Conservation (phyloP, 306 rosid species). For the Vicia sativa region DNA sequence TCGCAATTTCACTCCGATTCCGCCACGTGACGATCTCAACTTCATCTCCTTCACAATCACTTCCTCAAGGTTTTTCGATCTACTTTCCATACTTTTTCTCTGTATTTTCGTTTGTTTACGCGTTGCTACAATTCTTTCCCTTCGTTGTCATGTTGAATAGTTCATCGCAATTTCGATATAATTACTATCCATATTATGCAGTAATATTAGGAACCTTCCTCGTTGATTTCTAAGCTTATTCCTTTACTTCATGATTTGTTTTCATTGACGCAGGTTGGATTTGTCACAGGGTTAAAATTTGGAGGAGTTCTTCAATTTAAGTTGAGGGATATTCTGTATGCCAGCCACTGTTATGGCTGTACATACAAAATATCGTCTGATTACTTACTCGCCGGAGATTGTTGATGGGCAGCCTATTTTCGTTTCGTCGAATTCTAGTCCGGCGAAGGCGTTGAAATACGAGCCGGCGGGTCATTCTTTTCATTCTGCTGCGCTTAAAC, state of each 20-base stretch:
- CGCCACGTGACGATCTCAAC: too few relatives aligned
- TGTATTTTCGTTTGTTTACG: too few relatives aligned
- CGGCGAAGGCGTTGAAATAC: slow-evolving; percentile 62
- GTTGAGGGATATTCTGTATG: slow-evolving; percentile 33
- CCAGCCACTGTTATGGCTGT: slow-evolving; percentile 47
- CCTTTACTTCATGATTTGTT: not conserved
- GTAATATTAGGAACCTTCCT: too few relatives aligned
- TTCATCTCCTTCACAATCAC: too few relatives aligned
- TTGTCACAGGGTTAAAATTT: slow-evolving; percentile 6
- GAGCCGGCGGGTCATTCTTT: slow-evolving; percentile 95
- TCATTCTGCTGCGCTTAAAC: slow-evolving; percentile 73
- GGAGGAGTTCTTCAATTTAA: slow-evolving; percentile 18
- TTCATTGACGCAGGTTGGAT: slow-evolving; percentile 35
- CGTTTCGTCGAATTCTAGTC: slow-evolving; percentile 80
- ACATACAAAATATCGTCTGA: too few relatives aligned
- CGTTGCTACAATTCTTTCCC: too few relatives aligned
- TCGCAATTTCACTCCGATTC: too few relatives aligned
- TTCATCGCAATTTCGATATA: too few relatives aligned
- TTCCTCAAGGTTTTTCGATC: too few relatives aligned
- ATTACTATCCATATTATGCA: not conserved
- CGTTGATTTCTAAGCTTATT: too few relatives aligned
- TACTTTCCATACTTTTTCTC: too few relatives aligned
- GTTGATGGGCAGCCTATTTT: slow-evolving; percentile 80
- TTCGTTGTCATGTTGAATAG: too few relatives aligned
- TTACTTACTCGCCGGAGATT: slow-evolving; percentile 67